Evolutionary conservation across 768 basidiomycete species (phyloP).

Genomic region (Zangia roseola): DNA sequence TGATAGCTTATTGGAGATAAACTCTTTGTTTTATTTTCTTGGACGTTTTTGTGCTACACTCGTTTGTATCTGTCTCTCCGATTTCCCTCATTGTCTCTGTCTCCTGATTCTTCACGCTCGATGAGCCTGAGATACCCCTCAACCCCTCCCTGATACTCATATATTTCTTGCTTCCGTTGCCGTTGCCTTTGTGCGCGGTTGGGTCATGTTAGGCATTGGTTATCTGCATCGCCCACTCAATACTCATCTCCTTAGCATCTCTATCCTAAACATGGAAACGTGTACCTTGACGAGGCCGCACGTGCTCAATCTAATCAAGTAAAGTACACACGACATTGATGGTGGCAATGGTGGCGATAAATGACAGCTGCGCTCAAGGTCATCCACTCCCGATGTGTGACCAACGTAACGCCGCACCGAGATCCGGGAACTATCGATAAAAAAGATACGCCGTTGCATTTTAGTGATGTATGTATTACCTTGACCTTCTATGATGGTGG

Average conservation of each 20-base stretch:
- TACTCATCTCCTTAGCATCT: slow-evolving; percentile 6
- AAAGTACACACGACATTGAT: slow-evolving; percentile 3
- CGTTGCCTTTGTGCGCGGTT: background rate
- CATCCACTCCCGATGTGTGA: background rate
- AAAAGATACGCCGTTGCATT: background rate
- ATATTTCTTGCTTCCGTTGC: background rate
- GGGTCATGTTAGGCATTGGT: slow-evolving; percentile 1
- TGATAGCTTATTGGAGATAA: too few relatives aligned
- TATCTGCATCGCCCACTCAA: slow-evolving; percentile 1
- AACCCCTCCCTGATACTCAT: background rate
- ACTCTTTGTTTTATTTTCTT: slow-evolving; percentile 8
- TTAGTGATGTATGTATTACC: background rate
- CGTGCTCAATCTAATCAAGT: slow-evolving; percentile 1
- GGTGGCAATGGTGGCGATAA: slow-evolving; percentile 18
- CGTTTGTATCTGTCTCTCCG: too few relatives aligned
- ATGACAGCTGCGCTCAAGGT: background rate
- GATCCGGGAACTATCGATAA: background rate
- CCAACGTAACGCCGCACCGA: too few relatives aligned
- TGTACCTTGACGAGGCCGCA: background rate
- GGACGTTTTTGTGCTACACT: background rate
- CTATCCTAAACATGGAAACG: slow-evolving; percentile 1
- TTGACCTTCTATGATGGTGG: slow-evolving; percentile 21
- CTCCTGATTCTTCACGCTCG: slow-evolving; percentile 4
- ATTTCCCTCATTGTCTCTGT: too few relatives aligned
- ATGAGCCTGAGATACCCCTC: slow-evolving; percentile 17